Conservation (phyloP, 1,284 basidiomycete species). For the Apiotrichum akiyoshidainum region DNA sequence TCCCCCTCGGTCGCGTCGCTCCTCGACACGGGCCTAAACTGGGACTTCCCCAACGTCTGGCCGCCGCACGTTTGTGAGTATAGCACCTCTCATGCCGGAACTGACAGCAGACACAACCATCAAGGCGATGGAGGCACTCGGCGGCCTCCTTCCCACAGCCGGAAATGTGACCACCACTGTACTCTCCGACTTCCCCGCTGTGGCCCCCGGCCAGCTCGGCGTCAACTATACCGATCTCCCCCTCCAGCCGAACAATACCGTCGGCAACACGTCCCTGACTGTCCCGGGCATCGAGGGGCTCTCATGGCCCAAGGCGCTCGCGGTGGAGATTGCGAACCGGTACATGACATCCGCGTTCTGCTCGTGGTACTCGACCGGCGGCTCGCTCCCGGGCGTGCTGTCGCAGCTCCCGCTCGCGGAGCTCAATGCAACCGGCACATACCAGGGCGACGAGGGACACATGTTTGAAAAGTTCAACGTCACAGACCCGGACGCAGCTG, state of each 20-base stretch:
- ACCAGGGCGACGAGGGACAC: constrained; percentile 52
- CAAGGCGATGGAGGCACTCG: constrained; percentile 63
- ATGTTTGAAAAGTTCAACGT: constrained; percentile 79
- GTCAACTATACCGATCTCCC: constrained; percentile 65
- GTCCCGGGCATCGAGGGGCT: background rate
- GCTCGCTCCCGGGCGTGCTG: constrained; percentile 66
- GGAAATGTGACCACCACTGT: background rate
- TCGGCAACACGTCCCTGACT: constrained; percentile 57
- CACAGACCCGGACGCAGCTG: constrained; percentile 74
- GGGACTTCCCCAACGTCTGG: constrained; percentile 57
- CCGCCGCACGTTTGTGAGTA: constrained; percentile 70
- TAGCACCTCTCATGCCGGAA: too few species aligned
- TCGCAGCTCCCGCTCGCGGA: constrained; percentile 65
- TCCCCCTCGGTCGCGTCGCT: constrained; percentile 66
- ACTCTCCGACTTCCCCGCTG: constrained; percentile 43
- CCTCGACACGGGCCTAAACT: constrained; percentile 72
- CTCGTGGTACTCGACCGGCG: constrained; percentile 78
- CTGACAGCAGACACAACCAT: constrained; percentile 61
- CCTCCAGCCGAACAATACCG: constrained; percentile 57
- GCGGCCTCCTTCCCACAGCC: constrained; percentile 35
- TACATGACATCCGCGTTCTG: constrained; percentile 79
- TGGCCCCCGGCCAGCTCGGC: constrained; percentile 72
- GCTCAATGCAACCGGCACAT: constrained; percentile 66
- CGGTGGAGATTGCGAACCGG: constrained; percentile 60
- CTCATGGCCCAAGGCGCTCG: constrained; percentile 56